Base-by-base conservation (phyloP, 2,329 filamentous ascomycete species). In the Nothomitra cinnamomea region DNA sequence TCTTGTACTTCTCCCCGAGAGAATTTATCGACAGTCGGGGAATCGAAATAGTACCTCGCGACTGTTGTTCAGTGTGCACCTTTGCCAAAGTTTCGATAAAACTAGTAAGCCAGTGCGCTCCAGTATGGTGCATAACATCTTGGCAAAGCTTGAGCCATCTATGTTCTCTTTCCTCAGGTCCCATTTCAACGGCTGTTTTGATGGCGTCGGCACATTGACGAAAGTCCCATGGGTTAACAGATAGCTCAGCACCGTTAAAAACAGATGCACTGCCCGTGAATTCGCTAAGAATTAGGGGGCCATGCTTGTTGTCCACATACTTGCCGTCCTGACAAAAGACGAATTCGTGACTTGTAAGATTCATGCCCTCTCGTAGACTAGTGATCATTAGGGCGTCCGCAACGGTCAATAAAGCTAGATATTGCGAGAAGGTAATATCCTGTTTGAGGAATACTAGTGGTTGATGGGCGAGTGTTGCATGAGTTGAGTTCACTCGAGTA, bases 171-270 rank as follows among this genome's bases (percentile, higher is more conserved):
- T 95, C 86, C 1, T 79, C 77, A 1, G 79, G 74, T 2, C 69
- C 71, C 82, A 95, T 94, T 59, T 90, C 85, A 17, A 96, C 71
- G 0, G 89, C 88, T 53, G 77, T 74, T 65, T 85, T 82, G 68
- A 96, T 90, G 8, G 88, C 87, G 32, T 92, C 81, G 51, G 88
- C 86, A 61, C 87, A 94, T 64, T 87, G 80, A 36, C 83, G 79
- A 66, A 95, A 95, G 65, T 95, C 87, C 90, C 90, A 96, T 0
- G 90, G 90, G 64, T 96, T 96, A 61, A 96, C 84, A 0, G 86
- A 78, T 13, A 96, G 75, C 58, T 92, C 84, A 55, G 86, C 79
- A 47, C 83, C 79, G 15, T 80, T 79, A 62, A 96, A 94, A 1
- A 96, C 76, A 0, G 85, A 87, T 1, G 89, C 82, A 56, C 88